Base-by-base conservation (phyloP, 129 eudicot genomes). In the Erigeron canadensis region DNA sequence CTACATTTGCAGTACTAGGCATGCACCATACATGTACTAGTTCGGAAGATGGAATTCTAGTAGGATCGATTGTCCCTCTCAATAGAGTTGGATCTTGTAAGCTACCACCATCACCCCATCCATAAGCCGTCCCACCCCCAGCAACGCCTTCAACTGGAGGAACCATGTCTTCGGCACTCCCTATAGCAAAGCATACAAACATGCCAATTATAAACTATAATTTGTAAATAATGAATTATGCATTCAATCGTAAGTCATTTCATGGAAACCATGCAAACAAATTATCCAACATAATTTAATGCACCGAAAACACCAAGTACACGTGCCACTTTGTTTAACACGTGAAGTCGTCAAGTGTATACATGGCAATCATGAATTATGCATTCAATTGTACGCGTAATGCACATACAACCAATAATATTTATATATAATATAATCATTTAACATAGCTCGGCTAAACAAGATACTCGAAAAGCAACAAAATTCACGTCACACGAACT, bases 101-200 rank as follows among this genome's bases (percentile, higher is more conserved):
- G 70, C 79, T 81, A 78, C 73, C 83, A 78, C 73, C 83, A 41
- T 94, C 98, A 59, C 85, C 75, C 96, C 97, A 94, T 54, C 98
- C 98, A 82, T 89, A 89, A 5, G 98, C 85, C 8, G 98, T 94
- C 64, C 98, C 98, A 50, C 98, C 98, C 55, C 98, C 98, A 55
- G 96, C 98, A 40, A 94, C 95, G 44, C 98, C 98, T 84, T 94
- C 98, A 75, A 94, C 93, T 56, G 98, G 98, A 39, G 93, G 96
- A 71, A 85, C 96, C 80, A 75, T 84, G 69, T 94, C 98, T 68
- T 80, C 84, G 34, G 83, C 86, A 71, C 56, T 79, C 80, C 76
- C 96, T 94, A 75, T 73, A 64, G 23, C 65, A 77, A n/a, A 50
- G 59, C 63, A 70, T 17, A 23, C 1, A 23, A 23, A 51, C 56